Evolutionary conservation across 805 yeast species (phyloP).

Genomic region (Maudiozyma bulderi): DNA sequence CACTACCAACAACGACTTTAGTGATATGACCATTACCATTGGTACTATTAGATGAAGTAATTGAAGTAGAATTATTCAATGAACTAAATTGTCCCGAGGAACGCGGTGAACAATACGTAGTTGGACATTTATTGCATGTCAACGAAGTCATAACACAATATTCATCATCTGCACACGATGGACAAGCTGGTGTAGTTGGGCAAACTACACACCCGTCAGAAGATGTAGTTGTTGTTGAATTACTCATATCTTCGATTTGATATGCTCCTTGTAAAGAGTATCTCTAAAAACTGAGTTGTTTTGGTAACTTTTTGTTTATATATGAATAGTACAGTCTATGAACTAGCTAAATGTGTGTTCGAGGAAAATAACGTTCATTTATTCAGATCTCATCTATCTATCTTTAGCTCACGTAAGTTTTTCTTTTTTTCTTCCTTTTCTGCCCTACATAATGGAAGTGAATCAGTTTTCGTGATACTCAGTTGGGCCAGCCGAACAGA

Average conservation of each 20-base stretch:
- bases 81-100: slow-evolving; percentile 10
- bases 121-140: slow-evolving; percentile 51
- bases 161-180: slow-evolving; percentile 43
- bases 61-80: slow-evolving; percentile 9
- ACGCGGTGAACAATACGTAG: slow-evolving; percentile 38
- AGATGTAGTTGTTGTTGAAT: slow-evolving; percentile 5
- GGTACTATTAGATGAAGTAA: slow-evolving; percentile 25
- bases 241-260: background rate
- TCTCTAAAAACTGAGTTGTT: background rate
- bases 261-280: background rate
- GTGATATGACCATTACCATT: slow-evolving; percentile 16
- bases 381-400: too few relatives aligned
- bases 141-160: slow-evolving; percentile 46
- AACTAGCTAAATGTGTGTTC: too few relatives aligned
- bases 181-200: slow-evolving; percentile 38
- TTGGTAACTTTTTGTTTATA: too few relatives aligned
- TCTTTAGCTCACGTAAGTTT: too few relatives aligned
- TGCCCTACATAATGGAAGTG: too few relatives aligned
- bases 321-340: too few relatives aligned
- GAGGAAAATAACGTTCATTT: too few relatives aligned
- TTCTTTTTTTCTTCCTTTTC: too few relatives aligned
- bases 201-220: slow-evolving; percentile 35
- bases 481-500: too few relatives aligned
- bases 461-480: too few relatives aligned
- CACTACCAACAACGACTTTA: slow-evolving; percentile 65